These are phyloP conservation scores for Chaetomiaceae sp. DNA, from an alignment of 2,329 filamentous ascomycete species.

Conservation along the genomic window DNA sequence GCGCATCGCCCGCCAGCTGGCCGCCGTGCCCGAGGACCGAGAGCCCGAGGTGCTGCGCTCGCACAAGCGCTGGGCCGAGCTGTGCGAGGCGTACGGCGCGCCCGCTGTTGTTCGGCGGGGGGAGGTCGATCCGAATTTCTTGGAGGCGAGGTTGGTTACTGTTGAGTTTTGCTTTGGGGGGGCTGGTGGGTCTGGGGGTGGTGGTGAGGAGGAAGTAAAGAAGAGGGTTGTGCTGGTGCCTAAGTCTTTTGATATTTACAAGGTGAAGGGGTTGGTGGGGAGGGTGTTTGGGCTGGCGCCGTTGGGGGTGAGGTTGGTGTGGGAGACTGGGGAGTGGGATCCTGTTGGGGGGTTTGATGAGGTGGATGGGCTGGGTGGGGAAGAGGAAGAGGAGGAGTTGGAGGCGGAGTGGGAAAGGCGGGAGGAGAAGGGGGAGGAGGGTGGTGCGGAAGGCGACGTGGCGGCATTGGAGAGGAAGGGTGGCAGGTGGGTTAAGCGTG, in stretches of 20 bases:
- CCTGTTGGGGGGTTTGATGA: conserved; percentile 62
- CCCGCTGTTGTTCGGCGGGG: conserved; percentile 57
- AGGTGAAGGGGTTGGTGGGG: conserved; percentile 72
- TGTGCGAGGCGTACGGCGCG: conserved; percentile 73
- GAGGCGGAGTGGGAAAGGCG: conserved; percentile 32
- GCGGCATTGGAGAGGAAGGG: conserved; percentile 30
- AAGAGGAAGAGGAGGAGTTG: conserved; percentile 46
- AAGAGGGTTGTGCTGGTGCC: conserved; percentile 55
- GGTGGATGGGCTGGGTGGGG: conserved; percentile 50
- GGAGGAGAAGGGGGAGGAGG: conserved; percentile 29
- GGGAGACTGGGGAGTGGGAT: conserved; percentile 91
- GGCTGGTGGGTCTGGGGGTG: conserved; percentile 16
- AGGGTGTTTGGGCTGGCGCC: conserved; percentile 63
- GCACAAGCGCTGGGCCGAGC: conserved; percentile 67
- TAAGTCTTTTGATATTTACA: conserved; percentile 73
- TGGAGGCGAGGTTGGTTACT: conserved; percentile 71
- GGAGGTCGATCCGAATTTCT: conserved; percentile 67
- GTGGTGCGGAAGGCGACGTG: conserved; percentile 7
- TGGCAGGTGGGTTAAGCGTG: conserved; percentile 67
- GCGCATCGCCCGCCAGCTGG: conserved; percentile 71
- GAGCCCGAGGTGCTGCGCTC: conserved; percentile 50
- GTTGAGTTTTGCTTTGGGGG: conserved; percentile 48
- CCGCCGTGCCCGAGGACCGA: conserved; percentile 42
- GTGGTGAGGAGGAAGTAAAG: conserved; percentile 1
- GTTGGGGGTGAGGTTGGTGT: conserved; percentile 62